Base-by-base conservation (phyloP, 352 stramenopile species). In the Pythium utonaiense region DNA sequence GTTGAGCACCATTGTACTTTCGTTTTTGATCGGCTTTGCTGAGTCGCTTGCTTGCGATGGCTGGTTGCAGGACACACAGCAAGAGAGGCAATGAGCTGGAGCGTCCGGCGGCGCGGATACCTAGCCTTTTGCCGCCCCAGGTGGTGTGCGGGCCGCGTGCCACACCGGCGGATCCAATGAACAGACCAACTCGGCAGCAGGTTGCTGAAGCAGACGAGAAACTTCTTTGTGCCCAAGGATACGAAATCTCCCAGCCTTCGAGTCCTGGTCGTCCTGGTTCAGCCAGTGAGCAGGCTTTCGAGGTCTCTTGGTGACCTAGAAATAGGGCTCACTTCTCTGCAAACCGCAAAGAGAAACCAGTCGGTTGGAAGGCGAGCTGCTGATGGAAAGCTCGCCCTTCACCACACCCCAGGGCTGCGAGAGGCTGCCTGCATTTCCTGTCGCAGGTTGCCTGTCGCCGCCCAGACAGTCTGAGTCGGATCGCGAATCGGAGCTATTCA, bases 1-100 rank as follows among this genome's bases (percentile, higher is more conserved):
- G 62, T 86, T 88, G 64, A 90, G 62, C 62, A 93, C 80, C 83
- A 93, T 93, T 47, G 19, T 69, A 3, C 8, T n/a, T 14, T 30
- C 30, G 50, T 57, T 31, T 31, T 30, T 22, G 50, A 33, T 34
- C 16, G 6, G 14, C 9, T 36, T 53, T 17, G 21, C 9, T 27
- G 19, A 27, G 40, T 47, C 25, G 44, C 44, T 51, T 25, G 47
- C 25, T 53, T 41, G 47, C 47, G 21, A 19, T 7, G 24, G 34
- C 19, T 31, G 30, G 16, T 51, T 55, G 52, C 22, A 40, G 13
- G 19, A 41, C n/a, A 64, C 42, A 50, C 41, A 55, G 57, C 64
- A 63, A 63, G 57, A 63, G 31, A 53, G 8, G 36, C 44, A 70
- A 70, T 70, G 64, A 45, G 5, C 19, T 33, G 21, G 19, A 31